Percentiles rank a stretch among this genome's conserved stretches.
Conservation (phyloP, 1,284 basidiomycete species). For the Cutaneotrichosporon cavernicola region DNA sequence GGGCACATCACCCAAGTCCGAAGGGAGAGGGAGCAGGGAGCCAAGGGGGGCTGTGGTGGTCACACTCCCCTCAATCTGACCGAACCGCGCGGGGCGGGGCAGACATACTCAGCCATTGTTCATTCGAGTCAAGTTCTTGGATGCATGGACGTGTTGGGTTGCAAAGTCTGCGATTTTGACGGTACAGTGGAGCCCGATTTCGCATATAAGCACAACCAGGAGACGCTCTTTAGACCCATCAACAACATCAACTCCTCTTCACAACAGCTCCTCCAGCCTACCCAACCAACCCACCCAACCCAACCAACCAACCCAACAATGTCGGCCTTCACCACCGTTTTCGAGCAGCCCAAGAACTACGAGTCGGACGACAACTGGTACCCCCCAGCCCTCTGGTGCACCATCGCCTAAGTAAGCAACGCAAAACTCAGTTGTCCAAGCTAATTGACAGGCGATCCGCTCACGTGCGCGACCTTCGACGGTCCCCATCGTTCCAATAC, state of each 20-base stretch:
- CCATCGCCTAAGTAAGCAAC: neutral
- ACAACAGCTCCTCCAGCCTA: neutral
- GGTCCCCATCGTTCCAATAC: neutral
- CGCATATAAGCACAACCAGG: neutral
- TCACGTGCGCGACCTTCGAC: neutral
- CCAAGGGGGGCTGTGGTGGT: neutral
- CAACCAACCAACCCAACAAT: neutral
- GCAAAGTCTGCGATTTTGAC: neutral
- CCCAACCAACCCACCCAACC: neutral
- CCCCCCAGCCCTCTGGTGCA: neutral
- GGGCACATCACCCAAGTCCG: neutral
- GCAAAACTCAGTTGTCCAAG: neutral
- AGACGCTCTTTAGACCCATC: neutral
- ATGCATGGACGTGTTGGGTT: neutral
- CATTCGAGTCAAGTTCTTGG: neutral
- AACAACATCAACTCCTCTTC: neutral
- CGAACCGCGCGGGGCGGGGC: neutral
- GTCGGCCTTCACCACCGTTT: slow-evolving; percentile 1
- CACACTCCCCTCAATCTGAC: neutral
- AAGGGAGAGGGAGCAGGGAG: too few relatives aligned
- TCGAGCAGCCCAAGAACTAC: slow-evolving; percentile 1
- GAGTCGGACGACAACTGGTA: neutral
- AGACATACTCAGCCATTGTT: neutral
- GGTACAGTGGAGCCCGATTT: neutral
- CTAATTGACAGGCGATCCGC: neutral